These are phyloP conservation scores for Pistacia atlantica DNA, from an alignment of 345 rosid genomes.

Conservation along the genomic window DNA sequence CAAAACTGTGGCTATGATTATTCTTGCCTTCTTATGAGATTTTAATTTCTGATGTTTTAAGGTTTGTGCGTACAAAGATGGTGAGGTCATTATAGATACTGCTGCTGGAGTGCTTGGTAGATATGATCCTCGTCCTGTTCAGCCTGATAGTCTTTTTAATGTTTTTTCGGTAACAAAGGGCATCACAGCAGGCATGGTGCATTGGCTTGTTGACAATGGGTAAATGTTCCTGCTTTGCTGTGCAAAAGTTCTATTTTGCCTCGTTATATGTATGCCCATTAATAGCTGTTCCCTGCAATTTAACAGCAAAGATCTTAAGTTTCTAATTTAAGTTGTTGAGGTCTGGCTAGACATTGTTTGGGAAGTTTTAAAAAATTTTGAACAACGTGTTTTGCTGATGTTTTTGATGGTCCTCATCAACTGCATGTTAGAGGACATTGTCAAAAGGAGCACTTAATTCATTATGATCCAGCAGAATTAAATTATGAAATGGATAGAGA, in stretches of 20 bases:
- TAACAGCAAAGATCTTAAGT: background rate
- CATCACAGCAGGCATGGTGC: conserved; percentile 90
- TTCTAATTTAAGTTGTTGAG: background rate
- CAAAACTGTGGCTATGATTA: background rate
- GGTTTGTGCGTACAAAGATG: conserved; percentile 98
- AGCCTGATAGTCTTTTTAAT: conserved; percentile 85
- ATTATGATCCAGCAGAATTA: background rate
- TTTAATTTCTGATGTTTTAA: conserved; percentile 27
- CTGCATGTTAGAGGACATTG: too few species aligned
- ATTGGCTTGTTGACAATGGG: conserved; percentile 91
- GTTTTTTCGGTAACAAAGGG: conserved; percentile 92
- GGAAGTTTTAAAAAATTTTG: too few species aligned
- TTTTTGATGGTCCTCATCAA: background rate
- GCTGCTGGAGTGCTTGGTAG: conserved; percentile 95
- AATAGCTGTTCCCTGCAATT: background rate
- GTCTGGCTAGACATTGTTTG: background rate
- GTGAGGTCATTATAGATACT: conserved; percentile 88
- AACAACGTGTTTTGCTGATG: background rate
- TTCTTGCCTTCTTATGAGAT: conserved; percentile 7
- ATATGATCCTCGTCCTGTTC: conserved; percentile 96
- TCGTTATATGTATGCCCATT: background rate
- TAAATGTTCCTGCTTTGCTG: conserved; percentile 24
- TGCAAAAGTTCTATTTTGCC: background rate
- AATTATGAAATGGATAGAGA: background rate
- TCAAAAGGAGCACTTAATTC: too few species aligned